Conservation (phyloP, 2,329 filamentous ascomycete species). For the Claviceps digitariae region DNA sequence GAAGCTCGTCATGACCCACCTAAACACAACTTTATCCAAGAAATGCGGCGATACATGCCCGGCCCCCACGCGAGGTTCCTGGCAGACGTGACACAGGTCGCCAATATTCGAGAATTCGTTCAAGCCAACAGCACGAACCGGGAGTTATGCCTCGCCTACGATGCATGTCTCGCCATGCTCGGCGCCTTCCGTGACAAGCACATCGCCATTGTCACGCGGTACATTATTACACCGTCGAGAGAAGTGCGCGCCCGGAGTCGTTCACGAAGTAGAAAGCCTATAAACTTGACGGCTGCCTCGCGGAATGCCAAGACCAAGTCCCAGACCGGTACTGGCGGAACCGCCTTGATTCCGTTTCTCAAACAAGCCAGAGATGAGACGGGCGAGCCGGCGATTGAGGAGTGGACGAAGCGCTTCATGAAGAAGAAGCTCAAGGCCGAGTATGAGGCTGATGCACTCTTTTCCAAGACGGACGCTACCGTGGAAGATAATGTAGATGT, state of each 20-base stretch:
- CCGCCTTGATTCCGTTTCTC: conserved; percentile 84
- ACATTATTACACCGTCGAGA: conserved; percentile 81
- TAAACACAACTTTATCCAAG: conserved; percentile 76
- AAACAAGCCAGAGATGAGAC: conserved; percentile 97
- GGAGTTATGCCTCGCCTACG: conserved; percentile 66
- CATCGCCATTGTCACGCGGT: conserved; percentile 89
- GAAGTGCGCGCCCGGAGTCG: conserved; percentile 54
- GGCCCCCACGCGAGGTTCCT: conserved; percentile 84
- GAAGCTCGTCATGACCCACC: conserved; percentile 28
- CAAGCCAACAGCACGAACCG: conserved; percentile 45
- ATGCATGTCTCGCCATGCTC: conserved; percentile 67
- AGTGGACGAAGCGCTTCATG: conserved; percentile 47
- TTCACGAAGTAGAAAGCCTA: conserved; percentile 36
- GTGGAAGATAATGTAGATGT: conserved; percentile 34
- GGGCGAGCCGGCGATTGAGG: conserved; percentile 70
- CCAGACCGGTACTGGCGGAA: conserved; percentile 83
- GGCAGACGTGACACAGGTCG: conserved; percentile 60
- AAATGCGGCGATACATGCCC: conserved; percentile 97
- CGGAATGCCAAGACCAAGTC: conserved; percentile 38
- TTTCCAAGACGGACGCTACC: conserved; percentile 34
- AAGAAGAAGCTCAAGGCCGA: conserved; percentile 34
- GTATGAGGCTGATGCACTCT: conserved; percentile 43
- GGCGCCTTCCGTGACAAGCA: conserved; percentile 75
- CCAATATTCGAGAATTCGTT: conserved; percentile 82
- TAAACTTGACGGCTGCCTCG: conserved; percentile 52